Evolutionary conservation across 2,329 filamentous ascomycete species (phyloP), one percentile per base, ranked within the genome.

Genomic region (Fusarium sacchari): DNA sequence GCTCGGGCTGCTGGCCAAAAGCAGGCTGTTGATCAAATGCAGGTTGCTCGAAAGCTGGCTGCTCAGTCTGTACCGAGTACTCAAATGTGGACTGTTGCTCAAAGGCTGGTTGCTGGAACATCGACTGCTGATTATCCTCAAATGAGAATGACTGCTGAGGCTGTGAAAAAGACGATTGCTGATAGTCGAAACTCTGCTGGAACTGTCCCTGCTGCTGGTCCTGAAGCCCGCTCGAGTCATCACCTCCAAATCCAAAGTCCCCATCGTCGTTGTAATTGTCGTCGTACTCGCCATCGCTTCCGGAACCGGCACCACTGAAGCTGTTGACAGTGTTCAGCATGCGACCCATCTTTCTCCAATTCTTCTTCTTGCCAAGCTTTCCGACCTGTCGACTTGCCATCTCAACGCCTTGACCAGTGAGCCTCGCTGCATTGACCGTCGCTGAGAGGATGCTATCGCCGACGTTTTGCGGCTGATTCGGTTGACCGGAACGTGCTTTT

Each of bases 361-460:
- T 78, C 69, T 78, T 76, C 39, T 62, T 76, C 58, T 73, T 79
- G 8, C 78, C 77, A 3, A 80, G 58, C 49, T 77, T 79, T 4
- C 76, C 78, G 26, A 80, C 71, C 22, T 77, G 72, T 20, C 72
- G 65, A 10, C 72, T 74, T 10, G 72, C 72, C 14, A 62, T 62
- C 30, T 73, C 72, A 14, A 74, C 72, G 2, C 72, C 72, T 14
- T 72, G 68, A 2, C 72, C 72, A 2, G 75, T 77, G 7, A 77
- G 66, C 7, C 70, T 67, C 1, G 74, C 73, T 0, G 74, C 76
- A 3, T 75, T 74, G 18, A 77, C 77, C 0, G 76, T 78, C 1
- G 75, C 76, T 4, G 67, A 67, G 0, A 74, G 55, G 2, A 74
- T 40, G 2, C 64, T 74, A 9, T 75, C 69, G 2, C 64, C 56